phyloP scores from a whole-genome alignment of 176 grass and related monocot genomes.

The Paspalum vaginatum region DNA sequence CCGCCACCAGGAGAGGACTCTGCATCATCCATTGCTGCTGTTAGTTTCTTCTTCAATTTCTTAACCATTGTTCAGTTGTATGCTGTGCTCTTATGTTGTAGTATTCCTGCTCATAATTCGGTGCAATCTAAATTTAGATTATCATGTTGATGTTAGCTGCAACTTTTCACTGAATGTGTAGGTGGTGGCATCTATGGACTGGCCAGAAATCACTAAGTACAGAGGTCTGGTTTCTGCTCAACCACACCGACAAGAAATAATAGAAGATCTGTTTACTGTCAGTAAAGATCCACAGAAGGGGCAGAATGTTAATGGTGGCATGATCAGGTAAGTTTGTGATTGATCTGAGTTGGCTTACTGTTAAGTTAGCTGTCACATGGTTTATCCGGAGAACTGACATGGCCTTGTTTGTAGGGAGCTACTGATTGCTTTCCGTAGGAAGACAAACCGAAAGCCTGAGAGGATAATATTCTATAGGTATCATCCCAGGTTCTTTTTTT shows the following conservation, averaged over 20 bases:
- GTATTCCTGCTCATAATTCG: not conserved
- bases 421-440: slow-evolving; percentile 47
- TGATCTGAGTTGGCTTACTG: not conserved
- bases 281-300: slow-evolving; percentile 49
- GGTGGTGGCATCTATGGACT: slow-evolving; percentile 79
- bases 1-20: slow-evolving; percentile 80
- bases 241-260: slow-evolving; percentile 55
- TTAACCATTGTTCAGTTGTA: not conserved
- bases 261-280: slow-evolving; percentile 57
- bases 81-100: not conserved
- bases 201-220: slow-evolving; percentile 76
- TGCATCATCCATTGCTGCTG: slow-evolving; percentile 79
- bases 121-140: not conserved
- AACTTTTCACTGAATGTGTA: not conserved
- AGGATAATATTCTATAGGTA: slow-evolving; percentile 85
- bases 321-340: slow-evolving; percentile 52
- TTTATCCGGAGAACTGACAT: slow-evolving; percentile 8
- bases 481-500: not conserved
- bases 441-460: slow-evolving; percentile 38
- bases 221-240: slow-evolving; percentile 65
- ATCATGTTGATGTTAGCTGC: not conserved
- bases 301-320: slow-evolving; percentile 34
- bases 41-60: slow-evolving; percentile 31
- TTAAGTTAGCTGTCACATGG: not conserved
- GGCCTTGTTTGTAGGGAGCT: slow-evolving; percentile 52